phyloP scores from a whole-genome alignment of 257 asterid genomes.

The Solanum tarijense region DNA sequence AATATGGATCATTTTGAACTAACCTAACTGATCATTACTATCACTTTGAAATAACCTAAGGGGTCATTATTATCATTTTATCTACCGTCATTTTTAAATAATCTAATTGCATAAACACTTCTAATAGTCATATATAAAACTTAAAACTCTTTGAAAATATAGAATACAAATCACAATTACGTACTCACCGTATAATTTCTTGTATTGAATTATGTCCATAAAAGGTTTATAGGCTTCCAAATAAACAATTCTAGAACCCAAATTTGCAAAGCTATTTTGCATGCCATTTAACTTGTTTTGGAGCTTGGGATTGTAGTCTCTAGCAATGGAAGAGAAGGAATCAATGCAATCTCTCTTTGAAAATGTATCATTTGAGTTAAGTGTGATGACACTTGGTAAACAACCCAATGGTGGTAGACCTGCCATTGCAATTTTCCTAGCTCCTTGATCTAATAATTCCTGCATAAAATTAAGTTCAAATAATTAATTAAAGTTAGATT shows the following conservation, averaged over 20 bases:
- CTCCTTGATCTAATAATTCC: conserved; percentile 53
- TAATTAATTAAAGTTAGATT: neutral
- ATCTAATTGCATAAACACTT: no score
- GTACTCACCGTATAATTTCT: neutral
- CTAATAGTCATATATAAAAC: no score
- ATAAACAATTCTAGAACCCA: conserved; percentile 35
- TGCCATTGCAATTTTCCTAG: conserved; percentile 49
- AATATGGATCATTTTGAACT: no score
- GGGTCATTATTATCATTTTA: no score
- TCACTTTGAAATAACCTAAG: no score
- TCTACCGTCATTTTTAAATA: no score
- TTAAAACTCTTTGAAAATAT: no score
- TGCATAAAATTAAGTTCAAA: neutral
- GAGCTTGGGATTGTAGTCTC: conserved; percentile 37
- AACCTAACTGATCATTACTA: no score
- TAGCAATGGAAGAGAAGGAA: conserved; percentile 22
- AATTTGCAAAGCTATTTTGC: neutral
- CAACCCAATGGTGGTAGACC: conserved; percentile 79
- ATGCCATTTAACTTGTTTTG: conserved; percentile 14
- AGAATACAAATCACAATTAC: neutral
- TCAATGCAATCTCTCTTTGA: conserved; percentile 28
- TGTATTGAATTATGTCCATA: neutral
- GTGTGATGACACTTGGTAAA: conserved; percentile 47
- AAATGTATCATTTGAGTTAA: conserved; percentile 14
- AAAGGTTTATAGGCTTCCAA: conserved; percentile 17